Evolutionary conservation across 2,329 filamentous ascomycete species (phyloP).

Genomic region (Talaromyces sp.): DNA sequence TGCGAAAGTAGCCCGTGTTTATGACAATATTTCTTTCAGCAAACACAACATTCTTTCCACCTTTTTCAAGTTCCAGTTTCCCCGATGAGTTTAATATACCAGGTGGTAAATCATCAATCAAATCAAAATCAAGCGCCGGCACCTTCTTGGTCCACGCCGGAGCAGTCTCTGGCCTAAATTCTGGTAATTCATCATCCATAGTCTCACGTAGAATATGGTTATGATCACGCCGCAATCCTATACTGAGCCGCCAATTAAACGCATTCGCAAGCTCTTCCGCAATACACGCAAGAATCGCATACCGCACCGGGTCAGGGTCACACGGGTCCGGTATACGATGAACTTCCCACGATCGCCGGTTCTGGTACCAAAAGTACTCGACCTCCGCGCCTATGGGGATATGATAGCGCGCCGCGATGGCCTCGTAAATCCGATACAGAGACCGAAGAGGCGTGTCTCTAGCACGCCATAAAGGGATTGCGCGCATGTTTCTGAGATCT

Average conservation of each 20-base stretch:
- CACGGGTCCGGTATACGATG: conserved; percentile 19
- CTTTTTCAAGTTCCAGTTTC: background rate
- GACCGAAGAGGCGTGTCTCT: conserved; percentile 20
- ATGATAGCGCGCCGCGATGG: conserved; percentile 16
- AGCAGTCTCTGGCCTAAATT: no score
- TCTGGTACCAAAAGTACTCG: conserved; percentile 23
- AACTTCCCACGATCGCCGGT: conserved; percentile 16
- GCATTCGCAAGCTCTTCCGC: conserved; percentile 19
- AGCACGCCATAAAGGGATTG: conserved; percentile 16
- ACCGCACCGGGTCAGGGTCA: conserved; percentile 21
- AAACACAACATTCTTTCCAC: background rate
- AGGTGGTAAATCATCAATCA: background rate
- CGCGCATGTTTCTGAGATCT: no score
- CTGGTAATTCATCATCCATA: no score
- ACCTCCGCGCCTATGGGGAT: conserved; percentile 16
- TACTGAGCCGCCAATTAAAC: conserved; percentile 20
- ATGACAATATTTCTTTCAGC: background rate
- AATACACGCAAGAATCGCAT: conserved; percentile 22
- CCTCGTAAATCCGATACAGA: conserved; percentile 22
- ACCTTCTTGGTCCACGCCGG: no score
- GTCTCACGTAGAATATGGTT: no score
- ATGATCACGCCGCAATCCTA: conserved; percentile 16
- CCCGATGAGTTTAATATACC: background rate
- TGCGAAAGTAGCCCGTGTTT: background rate
- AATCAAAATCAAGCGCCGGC: no score